These are phyloP conservation scores for Talaromyces sp. DNA, from an alignment of 2,329 filamentous ascomycete genomes.

Conservation along the genomic window DNA sequence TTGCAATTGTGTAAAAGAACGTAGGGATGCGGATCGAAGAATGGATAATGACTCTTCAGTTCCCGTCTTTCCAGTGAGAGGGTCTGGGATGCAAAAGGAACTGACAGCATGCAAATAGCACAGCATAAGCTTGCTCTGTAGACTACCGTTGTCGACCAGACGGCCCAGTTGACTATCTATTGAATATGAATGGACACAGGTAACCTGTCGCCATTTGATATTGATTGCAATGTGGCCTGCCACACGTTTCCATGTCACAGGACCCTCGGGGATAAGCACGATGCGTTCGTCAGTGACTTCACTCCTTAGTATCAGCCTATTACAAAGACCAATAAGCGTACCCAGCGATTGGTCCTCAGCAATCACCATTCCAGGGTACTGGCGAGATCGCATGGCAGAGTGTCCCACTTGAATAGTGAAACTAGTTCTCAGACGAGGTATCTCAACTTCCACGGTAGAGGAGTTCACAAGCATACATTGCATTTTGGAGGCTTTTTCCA, in stretches of 20 bases:
- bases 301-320: slow-evolving; percentile 47
- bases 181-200: slow-evolving; percentile 42
- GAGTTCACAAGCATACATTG: slow-evolving; percentile 1
- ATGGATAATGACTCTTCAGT: slow-evolving; percentile 31
- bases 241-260: slow-evolving; percentile 19
- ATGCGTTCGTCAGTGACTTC: neutral
- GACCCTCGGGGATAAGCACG: slow-evolving; percentile 35
- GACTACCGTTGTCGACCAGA: slow-evolving; percentile 50
- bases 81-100: slow-evolving; percentile 33
- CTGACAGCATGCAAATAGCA: slow-evolving; percentile 31
- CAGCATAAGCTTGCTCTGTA: slow-evolving; percentile 53
- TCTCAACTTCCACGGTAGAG: slow-evolving; percentile 2
- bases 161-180: slow-evolving; percentile 52
- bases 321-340: slow-evolving; percentile 50
- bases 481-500: slow-evolving; percentile 4
- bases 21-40: slow-evolving; percentile 45
- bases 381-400: slow-evolving; percentile 26
- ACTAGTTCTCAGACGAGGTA: neutral
- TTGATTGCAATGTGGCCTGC: slow-evolving; percentile 36
- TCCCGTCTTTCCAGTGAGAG: slow-evolving; percentile 32
- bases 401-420: slow-evolving; percentile 1
- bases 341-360: slow-evolving; percentile 48
- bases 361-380: slow-evolving; percentile 52
- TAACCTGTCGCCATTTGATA: slow-evolving; percentile 28
- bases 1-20: slow-evolving; percentile 47